These are phyloP conservation scores for Oryza brachyantha DNA, from an alignment of 176 grass and related monocot species.

Conservation along the genomic window DNA sequence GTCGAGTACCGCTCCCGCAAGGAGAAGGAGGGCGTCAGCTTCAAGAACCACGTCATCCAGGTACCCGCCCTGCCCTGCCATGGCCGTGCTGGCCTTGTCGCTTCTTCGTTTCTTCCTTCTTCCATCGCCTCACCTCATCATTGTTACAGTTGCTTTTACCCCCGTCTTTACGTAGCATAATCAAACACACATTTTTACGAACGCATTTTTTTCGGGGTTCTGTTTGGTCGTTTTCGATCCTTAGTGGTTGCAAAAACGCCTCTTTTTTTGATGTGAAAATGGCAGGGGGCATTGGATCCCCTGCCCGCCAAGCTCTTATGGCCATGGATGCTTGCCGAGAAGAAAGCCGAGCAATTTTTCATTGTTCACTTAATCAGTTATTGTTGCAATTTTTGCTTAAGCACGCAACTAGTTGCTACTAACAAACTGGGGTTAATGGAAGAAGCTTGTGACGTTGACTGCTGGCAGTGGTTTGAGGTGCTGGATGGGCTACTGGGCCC, in stretches of 20 bases:
- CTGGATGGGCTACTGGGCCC: slow-evolving; percentile 74
- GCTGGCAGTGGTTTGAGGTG: slow-evolving; percentile 77
- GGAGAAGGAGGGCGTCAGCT: slow-evolving; percentile 65
- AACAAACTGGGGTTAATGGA: background rate
- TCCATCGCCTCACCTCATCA: background rate
- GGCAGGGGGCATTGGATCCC: slow-evolving; percentile 12
- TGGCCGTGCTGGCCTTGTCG: background rate
- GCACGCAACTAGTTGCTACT: background rate
- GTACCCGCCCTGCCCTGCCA: background rate
- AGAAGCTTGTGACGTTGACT: slow-evolving; percentile 7
- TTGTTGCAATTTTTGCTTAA: background rate
- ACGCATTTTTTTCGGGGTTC: background rate
- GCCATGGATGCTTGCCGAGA: background rate
- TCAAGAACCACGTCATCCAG: slow-evolving; percentile 83
- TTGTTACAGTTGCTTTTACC: slow-evolving; percentile 33
- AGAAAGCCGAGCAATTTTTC: background rate
- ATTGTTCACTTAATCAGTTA: background rate
- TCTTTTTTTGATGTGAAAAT: slow-evolving; percentile 10
- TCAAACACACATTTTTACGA: background rate
- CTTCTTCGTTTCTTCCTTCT: background rate
- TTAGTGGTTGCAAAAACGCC: slow-evolving; percentile 31
- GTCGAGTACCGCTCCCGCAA: slow-evolving; percentile 71
- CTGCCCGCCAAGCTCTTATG: slow-evolving; percentile 4
- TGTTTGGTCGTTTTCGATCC: slow-evolving; percentile 37
- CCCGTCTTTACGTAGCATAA: background rate